Evolutionary conservation across 257 asterid species (phyloP).

Genomic region (Plantago elongata): DNA sequence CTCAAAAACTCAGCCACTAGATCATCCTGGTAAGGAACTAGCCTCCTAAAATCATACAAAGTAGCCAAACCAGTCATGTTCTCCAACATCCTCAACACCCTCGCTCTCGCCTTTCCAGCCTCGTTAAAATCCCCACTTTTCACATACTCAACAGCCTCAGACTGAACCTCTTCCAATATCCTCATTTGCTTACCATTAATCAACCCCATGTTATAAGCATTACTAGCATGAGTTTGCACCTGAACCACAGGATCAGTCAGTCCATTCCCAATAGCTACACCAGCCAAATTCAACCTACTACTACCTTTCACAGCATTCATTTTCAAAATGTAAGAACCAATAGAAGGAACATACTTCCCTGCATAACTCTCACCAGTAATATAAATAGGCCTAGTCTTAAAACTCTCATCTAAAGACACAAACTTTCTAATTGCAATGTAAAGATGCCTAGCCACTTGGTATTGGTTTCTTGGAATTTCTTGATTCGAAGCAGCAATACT

Average conservation of each 20-base stretch:
- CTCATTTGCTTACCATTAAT: slow-evolving; percentile 52
- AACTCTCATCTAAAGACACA: slow-evolving; percentile 32
- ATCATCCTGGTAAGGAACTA: slow-evolving; percentile 47
- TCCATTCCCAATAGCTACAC: slow-evolving; percentile 81
- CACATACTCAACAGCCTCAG: slow-evolving; percentile 26
- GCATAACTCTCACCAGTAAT: slow-evolving; percentile 81
- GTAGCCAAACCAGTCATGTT: slow-evolving; percentile 79
- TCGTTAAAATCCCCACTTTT: slow-evolving; percentile 50
- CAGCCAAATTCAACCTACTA: slow-evolving; percentile 43
- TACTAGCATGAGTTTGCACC: slow-evolving; percentile 54
- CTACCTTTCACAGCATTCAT: slow-evolving; percentile 33
- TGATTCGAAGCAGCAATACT: slow-evolving; percentile 50
- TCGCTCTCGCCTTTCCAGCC: slow-evolving; percentile 38
- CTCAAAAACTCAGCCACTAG: slow-evolving; percentile 48
- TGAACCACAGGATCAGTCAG: slow-evolving; percentile 77
- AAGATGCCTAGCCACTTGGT: slow-evolving; percentile 56
- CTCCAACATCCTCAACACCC: slow-evolving; percentile 32
- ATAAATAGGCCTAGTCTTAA: slow-evolving; percentile 51
- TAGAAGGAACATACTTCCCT: slow-evolving; percentile 68
- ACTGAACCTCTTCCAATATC: slow-evolving; percentile 50
- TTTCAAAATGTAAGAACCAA: slow-evolving; percentile 57
- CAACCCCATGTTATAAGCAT: slow-evolving; percentile 46
- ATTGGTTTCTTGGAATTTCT: slow-evolving; percentile 68
- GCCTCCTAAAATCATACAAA: slow-evolving; percentile 51
- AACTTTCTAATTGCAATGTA: slow-evolving; percentile 52